These are phyloP conservation scores for Arthrobotrys musiformis DNA, from an alignment of 2,329 filamentous ascomycete genomes.

Conservation along the genomic window DNA sequence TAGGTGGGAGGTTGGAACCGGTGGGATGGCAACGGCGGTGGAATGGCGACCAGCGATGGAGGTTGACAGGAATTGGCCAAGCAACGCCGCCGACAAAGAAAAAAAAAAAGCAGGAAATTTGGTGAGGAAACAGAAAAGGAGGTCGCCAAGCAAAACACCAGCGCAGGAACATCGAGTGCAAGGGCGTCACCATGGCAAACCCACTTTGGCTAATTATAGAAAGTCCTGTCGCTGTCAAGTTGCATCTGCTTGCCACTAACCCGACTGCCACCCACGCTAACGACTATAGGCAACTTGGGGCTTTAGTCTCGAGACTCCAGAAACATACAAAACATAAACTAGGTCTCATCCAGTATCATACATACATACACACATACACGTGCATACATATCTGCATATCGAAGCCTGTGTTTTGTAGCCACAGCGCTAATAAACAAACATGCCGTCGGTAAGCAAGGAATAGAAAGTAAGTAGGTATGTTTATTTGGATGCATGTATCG, in stretches of 20 bases:
- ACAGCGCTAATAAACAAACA: neutral
- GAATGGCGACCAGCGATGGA: constrained; percentile 19
- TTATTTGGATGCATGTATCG: too few relatives aligned
- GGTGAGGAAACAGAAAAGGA: constrained; percentile 22
- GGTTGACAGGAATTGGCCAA: constrained; percentile 24
- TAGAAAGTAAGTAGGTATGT: neutral
- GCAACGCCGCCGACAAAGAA: constrained; percentile 1
- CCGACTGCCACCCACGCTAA: neutral
- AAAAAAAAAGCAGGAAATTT: constrained; percentile 20
- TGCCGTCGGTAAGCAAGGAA: neutral
- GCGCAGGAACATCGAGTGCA: constrained; percentile 10
- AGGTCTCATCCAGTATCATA: constrained; percentile 16
- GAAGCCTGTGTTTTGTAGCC: neutral
- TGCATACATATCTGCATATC: too few relatives aligned
- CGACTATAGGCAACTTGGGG: neutral
- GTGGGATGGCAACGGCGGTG: constrained; percentile 13
- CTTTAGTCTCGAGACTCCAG: neutral
- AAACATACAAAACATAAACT: neutral
- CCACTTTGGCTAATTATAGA: constrained; percentile 26
- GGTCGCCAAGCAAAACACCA: constrained; percentile 38
- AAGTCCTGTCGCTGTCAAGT: constrained; percentile 31
- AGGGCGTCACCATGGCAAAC: constrained; percentile 52
- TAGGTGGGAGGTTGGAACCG: constrained; percentile 4
- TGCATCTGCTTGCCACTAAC: constrained; percentile 14
- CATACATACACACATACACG: neutral